These are phyloP conservation scores for Cryptococcus deneoformans DNA, from an alignment of 1,284 basidiomycete genomes.

Conservation along the genomic window DNA sequence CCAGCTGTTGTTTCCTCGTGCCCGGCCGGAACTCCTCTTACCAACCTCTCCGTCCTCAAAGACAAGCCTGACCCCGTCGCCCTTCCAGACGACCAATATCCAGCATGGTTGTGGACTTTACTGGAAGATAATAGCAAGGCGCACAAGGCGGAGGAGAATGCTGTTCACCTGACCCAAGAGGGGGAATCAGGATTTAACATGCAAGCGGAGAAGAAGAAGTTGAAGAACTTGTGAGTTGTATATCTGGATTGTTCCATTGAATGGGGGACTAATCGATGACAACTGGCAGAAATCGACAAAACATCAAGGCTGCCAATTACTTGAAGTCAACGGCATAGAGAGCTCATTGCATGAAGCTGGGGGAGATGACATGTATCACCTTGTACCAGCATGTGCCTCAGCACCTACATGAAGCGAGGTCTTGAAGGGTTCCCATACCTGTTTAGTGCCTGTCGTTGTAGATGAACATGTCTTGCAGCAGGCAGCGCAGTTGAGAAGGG, in stretches of 20 bases:
- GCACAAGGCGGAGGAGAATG: conserved; percentile 14
- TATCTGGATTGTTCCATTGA: background rate
- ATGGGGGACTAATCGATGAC: background rate
- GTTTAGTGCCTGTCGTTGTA: too few species aligned
- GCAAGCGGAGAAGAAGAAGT: conserved; percentile 36
- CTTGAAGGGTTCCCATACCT: too few species aligned
- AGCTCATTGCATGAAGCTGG: background rate
- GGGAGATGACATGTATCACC: background rate
- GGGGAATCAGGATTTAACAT: conserved; percentile 31
- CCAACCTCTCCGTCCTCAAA: conserved; percentile 78
- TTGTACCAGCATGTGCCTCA: background rate
- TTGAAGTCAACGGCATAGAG: conserved; percentile 35
- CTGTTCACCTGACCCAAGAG: conserved; percentile 13
- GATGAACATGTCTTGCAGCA: too few species aligned
- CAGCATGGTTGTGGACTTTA: conserved; percentile 83
- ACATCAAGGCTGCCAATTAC: conserved; percentile 47
- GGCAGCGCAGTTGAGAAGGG: too few species aligned
- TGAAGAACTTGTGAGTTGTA: conserved; percentile 40
- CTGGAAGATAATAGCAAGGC: conserved; percentile 46
- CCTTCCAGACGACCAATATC: conserved; percentile 78
- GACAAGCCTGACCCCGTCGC: conserved; percentile 77
- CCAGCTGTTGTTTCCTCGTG: conserved; percentile 52
- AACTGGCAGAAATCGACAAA: conserved; percentile 36
- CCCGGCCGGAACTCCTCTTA: conserved; percentile 65
- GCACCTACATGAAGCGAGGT: too few species aligned